Evolutionary conservation across 345 rosid species (phyloP), one percentile per base, ranked within the genome.

Genomic region (Fremontodendron californicum): DNA sequence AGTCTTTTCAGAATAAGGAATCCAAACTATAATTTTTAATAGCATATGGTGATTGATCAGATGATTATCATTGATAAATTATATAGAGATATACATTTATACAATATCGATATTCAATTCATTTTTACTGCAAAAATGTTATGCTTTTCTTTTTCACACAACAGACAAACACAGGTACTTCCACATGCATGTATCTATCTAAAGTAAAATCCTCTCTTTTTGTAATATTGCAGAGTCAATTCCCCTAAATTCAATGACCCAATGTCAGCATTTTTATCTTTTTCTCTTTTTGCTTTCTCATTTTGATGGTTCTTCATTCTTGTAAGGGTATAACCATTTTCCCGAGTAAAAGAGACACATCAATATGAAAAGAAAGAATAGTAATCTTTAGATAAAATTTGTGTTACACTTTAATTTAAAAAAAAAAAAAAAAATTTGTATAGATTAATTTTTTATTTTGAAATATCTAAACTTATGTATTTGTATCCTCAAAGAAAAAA

Each of bases 1-100:
- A 25, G 57, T 19, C 49, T 39, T 60, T 39, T 40, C 31, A 66
- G 71, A 66, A n/a, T n/a, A 66, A 65, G 49, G 71, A n/a, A 65
- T 21, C 71, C 71, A 40, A 65, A 39, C 18, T 39, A 65, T 39
- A 23, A 58, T 25, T 25, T 25, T 58, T 12, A 27, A 58, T 12
- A 25, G 35, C 19, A 60, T 62, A 31, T 62, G 5, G 39, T 62
- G 19, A 29, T 29, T 61, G 19, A 4, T 61, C n/a, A 15, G 65
- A 29, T 58, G 63, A 58, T 58, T 6, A 58, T 25, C 12, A 23
- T n/a, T n/a, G n/a, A 11, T 25, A 25, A 10, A 58, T 27, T 52
- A 19, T 15, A 48, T 6, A 37, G n/a, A n/a, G n/a, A n/a, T 46
- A 46, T 46, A 33, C 1, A 1, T 33, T 33, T 33, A 33, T 33